These are phyloP conservation scores for Lenwebbia sp. DNA, from an alignment of 345 rosid species.

Conservation along the genomic window DNA sequence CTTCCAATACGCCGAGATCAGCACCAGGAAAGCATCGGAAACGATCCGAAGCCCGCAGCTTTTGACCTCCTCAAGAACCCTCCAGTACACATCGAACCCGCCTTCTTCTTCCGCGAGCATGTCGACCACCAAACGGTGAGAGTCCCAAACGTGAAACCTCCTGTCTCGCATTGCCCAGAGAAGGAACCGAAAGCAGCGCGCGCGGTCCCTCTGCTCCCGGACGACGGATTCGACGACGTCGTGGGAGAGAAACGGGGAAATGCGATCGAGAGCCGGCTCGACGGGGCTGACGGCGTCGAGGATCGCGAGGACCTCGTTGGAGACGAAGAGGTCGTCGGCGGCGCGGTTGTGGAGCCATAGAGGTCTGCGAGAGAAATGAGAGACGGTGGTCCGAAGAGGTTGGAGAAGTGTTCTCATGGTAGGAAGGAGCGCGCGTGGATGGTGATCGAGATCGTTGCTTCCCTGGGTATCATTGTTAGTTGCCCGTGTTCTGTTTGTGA, in stretches of 20 bases:
- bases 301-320: slow-evolving; percentile 42
- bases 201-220: slow-evolving; percentile 23
- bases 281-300: slow-evolving; percentile 15
- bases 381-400: not conserved
- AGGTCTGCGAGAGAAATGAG: not conserved
- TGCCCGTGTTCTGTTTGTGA: not conserved
- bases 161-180: slow-evolving; percentile 57
- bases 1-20: slow-evolving; percentile 50
- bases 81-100: slow-evolving; percentile 48
- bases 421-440: not conserved
- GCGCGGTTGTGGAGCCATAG: not conserved
- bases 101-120: slow-evolving; percentile 34
- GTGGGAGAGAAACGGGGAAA: slow-evolving; percentile 2
- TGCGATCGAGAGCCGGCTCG: not conserved
- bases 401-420: not conserved
- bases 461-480: not conserved
- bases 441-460: not conserved
- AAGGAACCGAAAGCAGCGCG: slow-evolving; percentile 62
- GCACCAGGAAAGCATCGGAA: slow-evolving; percentile 39
- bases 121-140: slow-evolving; percentile 19
- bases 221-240: slow-evolving; percentile 40
- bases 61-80: slow-evolving; percentile 44
- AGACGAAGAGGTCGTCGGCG: slow-evolving; percentile 2
- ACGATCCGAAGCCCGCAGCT: slow-evolving; percentile 16
- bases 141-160: slow-evolving; percentile 29